Evolutionary conservation across 352 stramenopile genomes (phyloP).

Genomic region (Saprolegnia diclina): DNA sequence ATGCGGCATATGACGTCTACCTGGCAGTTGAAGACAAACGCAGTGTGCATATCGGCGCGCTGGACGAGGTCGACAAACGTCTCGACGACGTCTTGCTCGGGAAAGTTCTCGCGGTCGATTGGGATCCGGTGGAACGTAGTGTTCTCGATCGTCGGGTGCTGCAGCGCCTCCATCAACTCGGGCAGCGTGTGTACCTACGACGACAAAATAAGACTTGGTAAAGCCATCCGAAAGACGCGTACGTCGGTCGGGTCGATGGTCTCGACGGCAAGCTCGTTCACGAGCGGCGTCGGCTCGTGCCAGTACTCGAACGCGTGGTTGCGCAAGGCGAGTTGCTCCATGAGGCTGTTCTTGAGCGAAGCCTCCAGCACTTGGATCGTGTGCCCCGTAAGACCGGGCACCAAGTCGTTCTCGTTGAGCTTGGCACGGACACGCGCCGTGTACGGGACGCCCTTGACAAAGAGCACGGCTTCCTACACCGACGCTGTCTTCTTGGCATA

Average conservation of each 20-base stretch:
- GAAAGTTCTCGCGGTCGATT: conserved; percentile 76
- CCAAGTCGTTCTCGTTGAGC: conserved; percentile 78
- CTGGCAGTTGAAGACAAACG: conserved; percentile 84
- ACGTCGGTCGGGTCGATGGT: conserved; percentile 37
- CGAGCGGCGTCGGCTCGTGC: conserved; percentile 53
- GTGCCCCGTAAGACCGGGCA: conserved; percentile 73
- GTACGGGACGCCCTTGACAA: conserved; percentile 65
- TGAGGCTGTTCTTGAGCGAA: conserved; percentile 71
- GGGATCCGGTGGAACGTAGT: conserved; percentile 65
- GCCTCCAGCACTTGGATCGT: conserved; percentile 76
- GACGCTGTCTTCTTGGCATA: not conserved
- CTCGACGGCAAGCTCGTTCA: conserved; percentile 53
- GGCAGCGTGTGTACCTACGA: conserved; percentile 49
- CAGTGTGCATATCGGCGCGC: conserved; percentile 41
- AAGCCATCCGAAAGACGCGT: not conserved
- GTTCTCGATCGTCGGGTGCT: conserved; percentile 37
- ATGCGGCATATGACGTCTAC: too few relatives aligned
- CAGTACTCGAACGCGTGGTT: conserved; percentile 72
- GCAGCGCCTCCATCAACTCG: conserved; percentile 44
- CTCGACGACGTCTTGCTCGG: conserved; percentile 69
- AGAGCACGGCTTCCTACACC: conserved; percentile 69
- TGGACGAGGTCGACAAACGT: conserved; percentile 53
- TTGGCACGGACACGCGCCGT: conserved; percentile 66
- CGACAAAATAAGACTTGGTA: not conserved
- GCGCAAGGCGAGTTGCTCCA: conserved; percentile 48